Evolutionary conservation across 306 rosid genomes (phyloP), one percentile per base, ranked within the genome.

Genomic region (Clitoria ternatea): DNA sequence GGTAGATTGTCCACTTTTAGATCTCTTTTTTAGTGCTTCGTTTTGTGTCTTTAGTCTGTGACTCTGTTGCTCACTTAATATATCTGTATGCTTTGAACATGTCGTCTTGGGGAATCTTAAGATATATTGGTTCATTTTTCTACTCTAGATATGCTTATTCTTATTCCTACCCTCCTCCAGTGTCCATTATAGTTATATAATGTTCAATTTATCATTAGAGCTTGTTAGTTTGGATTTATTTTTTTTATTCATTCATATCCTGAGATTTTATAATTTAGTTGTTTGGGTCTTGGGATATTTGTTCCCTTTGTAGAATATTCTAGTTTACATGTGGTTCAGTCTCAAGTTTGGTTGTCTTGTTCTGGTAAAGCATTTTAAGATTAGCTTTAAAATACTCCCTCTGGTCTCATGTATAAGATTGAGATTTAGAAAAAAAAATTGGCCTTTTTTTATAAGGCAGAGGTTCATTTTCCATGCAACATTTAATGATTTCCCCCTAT

Each of bases 261-360:
- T 48, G 29, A 30, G 26, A 35, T 32, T 48, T 35, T 24, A 15
- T 3, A 48, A 36, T 17, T 35, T 61, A 30, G 59, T 24, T 59
- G n/a, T 13, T 39, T 27, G 24, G 42, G 37, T 59, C 54, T 59
- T 30, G 77, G 33, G 60, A 12, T 42, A 32, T 12, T 33, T 11
- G 27, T 56, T 57, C 8, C 35, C 65, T 6, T 6, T 19, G 11
- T 43, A n/a, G 20, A 18, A 7, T 56, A 27, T 33, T 42, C 40
- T 72, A 47, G 29, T 47, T 61, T 35, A 22, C 48, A 68, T 33
- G 61, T 47, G 62, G n/a, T 32, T 72, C 19, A 23, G 13, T 19
- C 40, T 49, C 55, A 61, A 73, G 64, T 73, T 73, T 73, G 65
- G 65, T 26, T 50, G 35, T 73, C 76, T 37, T 37, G 12, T 50